Base-by-base conservation (phyloP, 2,329 filamentous ascomycete genomes). In the Malbranchea zuffiana region DNA sequence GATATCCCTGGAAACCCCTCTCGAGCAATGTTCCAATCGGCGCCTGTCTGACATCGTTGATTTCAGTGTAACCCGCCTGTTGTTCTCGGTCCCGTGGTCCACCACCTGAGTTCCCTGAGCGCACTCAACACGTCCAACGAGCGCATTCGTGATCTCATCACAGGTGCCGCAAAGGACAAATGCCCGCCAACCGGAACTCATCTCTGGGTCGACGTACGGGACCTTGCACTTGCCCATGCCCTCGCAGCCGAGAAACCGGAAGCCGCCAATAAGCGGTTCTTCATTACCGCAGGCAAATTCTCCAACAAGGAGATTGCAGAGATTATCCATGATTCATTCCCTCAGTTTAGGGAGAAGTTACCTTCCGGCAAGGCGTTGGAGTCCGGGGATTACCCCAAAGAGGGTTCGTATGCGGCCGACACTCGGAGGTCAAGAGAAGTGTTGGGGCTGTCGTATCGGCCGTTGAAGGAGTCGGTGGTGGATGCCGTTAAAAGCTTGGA, bases 91-190 rank as follows among this genome's bases (percentile, higher is more conserved):
- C 77, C 78, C 0, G 59, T 80, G 5, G 69, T 76, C 33, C 70
- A 79, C 47, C 75, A 76, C 45, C 65, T 85, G 2, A 70, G 75
- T 43, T 69, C 63, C 15, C 64, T 82, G 0, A 69, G 74, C n/a
- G 62, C 62, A 1, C 62, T 86, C 43, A 87, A 86, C 60, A 82
- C 79, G 1, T 82, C 78, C 10, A 86, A 85, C 54, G 69, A 76
- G 47, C 71, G 77, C 13, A 69, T 84, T 37, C 63, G 72, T 6
- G 68, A 78, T 42, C 59, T 82, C 35, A 67, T 79, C n/a, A 69
- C 66, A 5, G 81, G 80, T 12, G 69, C 72, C 41, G 36, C 21
- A 3, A 76, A 73, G 45, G 60, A 71, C 2, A 63, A 67, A 17
- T 67, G 81, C 6, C 65, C 71, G 0, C 65, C 74, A 0, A 80